phyloP scores from a whole-genome alignment of 371 early-diverging fungal genomes.

The Mortierella sp. region DNA sequence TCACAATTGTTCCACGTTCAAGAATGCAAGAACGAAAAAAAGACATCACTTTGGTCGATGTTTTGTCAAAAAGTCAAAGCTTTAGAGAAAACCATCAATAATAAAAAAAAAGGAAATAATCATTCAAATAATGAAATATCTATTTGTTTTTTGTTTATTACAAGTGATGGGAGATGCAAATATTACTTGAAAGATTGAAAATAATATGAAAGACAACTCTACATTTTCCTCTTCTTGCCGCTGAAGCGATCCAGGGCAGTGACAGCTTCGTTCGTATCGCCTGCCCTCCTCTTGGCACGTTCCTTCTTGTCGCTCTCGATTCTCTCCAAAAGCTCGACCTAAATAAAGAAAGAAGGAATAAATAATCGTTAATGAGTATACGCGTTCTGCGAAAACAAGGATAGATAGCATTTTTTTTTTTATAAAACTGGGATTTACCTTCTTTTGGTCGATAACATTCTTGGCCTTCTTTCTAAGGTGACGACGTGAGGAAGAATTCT shows the following conservation, averaged over 20 bases:
- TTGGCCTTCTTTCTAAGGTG: conserved; percentile 81
- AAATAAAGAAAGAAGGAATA: conserved; percentile 9
- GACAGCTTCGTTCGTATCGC: conserved; percentile 53
- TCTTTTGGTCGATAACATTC: conserved; percentile 81
- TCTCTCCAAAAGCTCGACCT: conserved; percentile 60
- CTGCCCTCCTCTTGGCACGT: conserved; percentile 56
- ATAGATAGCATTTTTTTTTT: too few relatives aligned
- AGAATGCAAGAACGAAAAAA: conserved; percentile 7
- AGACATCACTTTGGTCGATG: conserved; percentile 1
- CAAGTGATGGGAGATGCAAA: conserved; percentile 6
- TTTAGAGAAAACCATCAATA: conserved; percentile 1
- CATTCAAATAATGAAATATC: background rate
- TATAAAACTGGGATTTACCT: too few relatives aligned
- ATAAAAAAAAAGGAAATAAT: background rate
- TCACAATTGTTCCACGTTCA: background rate
- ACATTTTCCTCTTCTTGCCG: conserved; percentile 57
- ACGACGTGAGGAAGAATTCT: conserved; percentile 81
- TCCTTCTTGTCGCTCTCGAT: conserved; percentile 64
- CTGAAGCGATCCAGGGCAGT: conserved; percentile 66
- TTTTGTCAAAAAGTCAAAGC: conserved; percentile 15
- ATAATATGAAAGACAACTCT: background rate
- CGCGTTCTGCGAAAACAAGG: background rate
- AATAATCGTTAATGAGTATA: background rate
- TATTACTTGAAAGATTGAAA: background rate
- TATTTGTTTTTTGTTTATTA: conserved; percentile 15